These are phyloP conservation scores for Saccharomyces hybrid DNA, from an alignment of 1,139 yeast species.

Conservation along the genomic window DNA sequence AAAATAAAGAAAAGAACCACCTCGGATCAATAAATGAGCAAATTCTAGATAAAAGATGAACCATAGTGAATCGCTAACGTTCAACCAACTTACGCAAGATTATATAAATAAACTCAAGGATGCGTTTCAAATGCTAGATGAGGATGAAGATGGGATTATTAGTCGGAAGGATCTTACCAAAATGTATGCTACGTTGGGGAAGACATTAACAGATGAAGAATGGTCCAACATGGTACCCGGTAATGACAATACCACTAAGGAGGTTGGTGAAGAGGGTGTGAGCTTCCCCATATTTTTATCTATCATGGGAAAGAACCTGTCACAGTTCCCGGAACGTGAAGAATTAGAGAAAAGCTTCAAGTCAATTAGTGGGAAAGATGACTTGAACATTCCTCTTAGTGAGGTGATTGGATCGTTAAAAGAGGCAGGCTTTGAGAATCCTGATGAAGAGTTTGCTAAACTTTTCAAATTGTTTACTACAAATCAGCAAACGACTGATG, in stretches of 20 bases:
- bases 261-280: slow-evolving; percentile 35
- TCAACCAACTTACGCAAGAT: slow-evolving; percentile 28
- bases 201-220: slow-evolving; percentile 36
- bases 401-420: slow-evolving; percentile 45
- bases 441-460: slow-evolving; percentile 42
- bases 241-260: slow-evolving; percentile 12
- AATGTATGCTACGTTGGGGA: slow-evolving; percentile 48
- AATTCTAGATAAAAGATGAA: slow-evolving; percentile 15
- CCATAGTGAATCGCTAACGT: slow-evolving; percentile 24
- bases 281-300: slow-evolving; percentile 67
- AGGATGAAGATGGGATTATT: slow-evolving; percentile 69
- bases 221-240: slow-evolving; percentile 43
- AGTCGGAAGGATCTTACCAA: slow-evolving; percentile 51
- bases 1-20: background rate
- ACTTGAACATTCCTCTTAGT: slow-evolving; percentile 38
- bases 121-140: slow-evolving; percentile 63
- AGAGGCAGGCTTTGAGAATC: slow-evolving; percentile 45
- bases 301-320: slow-evolving; percentile 54
- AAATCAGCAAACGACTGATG: slow-evolving; percentile 50
- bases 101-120: slow-evolving; percentile 42
- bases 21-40: background rate
- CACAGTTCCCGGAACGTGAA: slow-evolving; percentile 49
- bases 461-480: slow-evolving; percentile 51
- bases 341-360: slow-evolving; percentile 59
- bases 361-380: slow-evolving; percentile 45